Conservation (phyloP, 352 stramenopile species). For the Phytophthora hybrid region DNA sequence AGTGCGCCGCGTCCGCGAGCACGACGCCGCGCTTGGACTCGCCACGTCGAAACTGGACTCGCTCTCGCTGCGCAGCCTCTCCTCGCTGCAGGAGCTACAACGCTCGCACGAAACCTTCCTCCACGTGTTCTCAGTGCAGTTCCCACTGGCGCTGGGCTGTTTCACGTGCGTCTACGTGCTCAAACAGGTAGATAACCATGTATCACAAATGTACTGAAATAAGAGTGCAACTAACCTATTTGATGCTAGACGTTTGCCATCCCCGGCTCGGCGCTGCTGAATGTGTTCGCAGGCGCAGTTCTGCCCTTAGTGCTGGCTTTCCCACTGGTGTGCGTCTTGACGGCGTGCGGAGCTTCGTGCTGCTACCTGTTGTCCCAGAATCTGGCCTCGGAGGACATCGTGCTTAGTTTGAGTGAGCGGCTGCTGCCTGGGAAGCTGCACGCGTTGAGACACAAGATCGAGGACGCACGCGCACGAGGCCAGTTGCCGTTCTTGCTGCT, state of each 20-base stretch:
- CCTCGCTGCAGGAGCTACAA: conserved; percentile 69
- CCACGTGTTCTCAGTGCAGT: conserved; percentile 68
- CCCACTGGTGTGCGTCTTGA: conserved; percentile 70
- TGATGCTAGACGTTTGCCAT: conserved; percentile 80
- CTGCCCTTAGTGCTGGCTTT: conserved; percentile 73
- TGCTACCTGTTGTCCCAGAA: conserved; percentile 79
- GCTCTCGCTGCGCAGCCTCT: conserved; percentile 67
- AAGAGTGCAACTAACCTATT: conserved; percentile 8
- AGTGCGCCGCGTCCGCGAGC: conserved; percentile 55
- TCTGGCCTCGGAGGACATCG: conserved; percentile 65
- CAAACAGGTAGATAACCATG: conserved; percentile 64
- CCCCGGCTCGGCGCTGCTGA: conserved; percentile 77
- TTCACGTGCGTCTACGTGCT: conserved; percentile 82
- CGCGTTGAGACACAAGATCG: conserved; percentile 60
- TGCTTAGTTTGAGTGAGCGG: conserved; percentile 66
- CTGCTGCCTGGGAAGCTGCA: conserved; percentile 69
- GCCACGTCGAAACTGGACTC: conserved; percentile 59
- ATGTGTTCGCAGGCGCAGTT: conserved; percentile 77
- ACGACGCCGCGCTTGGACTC: conserved; percentile 49
- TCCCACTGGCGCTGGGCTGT: conserved; percentile 69
- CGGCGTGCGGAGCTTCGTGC: conserved; percentile 71
- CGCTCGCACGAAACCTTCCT: conserved; percentile 65
- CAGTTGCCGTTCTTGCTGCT: conserved; percentile 73
- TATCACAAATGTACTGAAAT: conserved; percentile 24
- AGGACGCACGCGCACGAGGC: conserved; percentile 51